Percentiles rank a stretch among this genome's conserved stretches.
These are phyloP conservation scores for Ambrosiella beaveri DNA, from an alignment of 2,329 filamentous ascomycete genomes.

Conservation along the genomic window DNA sequence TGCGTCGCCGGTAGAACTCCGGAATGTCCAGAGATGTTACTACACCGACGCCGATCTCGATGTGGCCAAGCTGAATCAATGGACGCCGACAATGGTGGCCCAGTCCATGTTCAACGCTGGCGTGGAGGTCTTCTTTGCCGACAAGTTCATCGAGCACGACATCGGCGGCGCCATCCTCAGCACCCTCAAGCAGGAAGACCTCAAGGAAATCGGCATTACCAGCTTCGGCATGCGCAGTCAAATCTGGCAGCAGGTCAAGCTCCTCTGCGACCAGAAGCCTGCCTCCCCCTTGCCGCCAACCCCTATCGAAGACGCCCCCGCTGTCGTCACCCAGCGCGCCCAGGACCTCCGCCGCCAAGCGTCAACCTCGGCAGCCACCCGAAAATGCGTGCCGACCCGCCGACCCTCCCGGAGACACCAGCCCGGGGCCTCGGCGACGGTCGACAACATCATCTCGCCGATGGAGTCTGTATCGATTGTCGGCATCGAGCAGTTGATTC, in stretches of 20 bases:
- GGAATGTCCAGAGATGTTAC: slow-evolving; percentile 20
- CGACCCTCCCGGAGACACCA: slow-evolving; percentile 5
- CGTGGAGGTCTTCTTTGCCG: slow-evolving; percentile 58
- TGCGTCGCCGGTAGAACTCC: not conserved
- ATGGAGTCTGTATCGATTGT: slow-evolving; percentile 80
- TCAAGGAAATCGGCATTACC: slow-evolving; percentile 63
- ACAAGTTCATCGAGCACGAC: slow-evolving; percentile 80
- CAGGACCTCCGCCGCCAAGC: slow-evolving; percentile 15
- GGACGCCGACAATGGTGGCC: slow-evolving; percentile 62
- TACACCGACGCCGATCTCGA: slow-evolving; percentile 42
- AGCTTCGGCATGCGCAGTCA: slow-evolving; percentile 69
- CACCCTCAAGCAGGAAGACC: slow-evolving; percentile 78
- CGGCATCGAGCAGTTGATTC: slow-evolving; percentile 75
- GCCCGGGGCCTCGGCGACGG: slow-evolving; percentile 19
- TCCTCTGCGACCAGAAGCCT: slow-evolving; percentile 40
- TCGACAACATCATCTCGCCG: slow-evolving; percentile 53
- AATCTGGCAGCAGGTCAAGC: slow-evolving; percentile 64
- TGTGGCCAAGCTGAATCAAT: slow-evolving; percentile 40
- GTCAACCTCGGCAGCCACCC: slow-evolving; percentile 14
- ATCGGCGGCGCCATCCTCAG: slow-evolving; percentile 77
- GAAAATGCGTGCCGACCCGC: not conserved
- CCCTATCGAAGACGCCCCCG: slow-evolving; percentile 42
- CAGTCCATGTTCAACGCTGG: slow-evolving; percentile 75
- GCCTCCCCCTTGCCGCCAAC: slow-evolving; percentile 37
- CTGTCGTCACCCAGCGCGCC: slow-evolving; percentile 25